These are phyloP conservation scores for Aspergillus sclerotioniger DNA, from an alignment of 495 filamentous ascomycete species.

Conservation along the genomic window DNA sequence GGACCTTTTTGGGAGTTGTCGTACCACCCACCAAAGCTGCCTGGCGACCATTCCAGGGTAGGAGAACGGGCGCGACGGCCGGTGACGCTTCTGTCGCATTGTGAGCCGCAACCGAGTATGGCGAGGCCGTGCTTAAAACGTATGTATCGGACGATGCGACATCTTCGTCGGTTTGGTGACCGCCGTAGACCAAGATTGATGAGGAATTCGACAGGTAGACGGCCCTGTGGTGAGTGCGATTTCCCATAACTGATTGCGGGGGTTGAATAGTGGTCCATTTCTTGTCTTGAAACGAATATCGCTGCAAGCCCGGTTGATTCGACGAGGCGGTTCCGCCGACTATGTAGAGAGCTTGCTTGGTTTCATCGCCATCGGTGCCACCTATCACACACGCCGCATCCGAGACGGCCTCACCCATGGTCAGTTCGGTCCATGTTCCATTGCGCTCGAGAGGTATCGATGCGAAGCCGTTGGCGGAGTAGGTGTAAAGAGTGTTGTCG, in stretches of 20 bases:
- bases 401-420: slow-evolving; percentile 63
- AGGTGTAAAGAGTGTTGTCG: slow-evolving; percentile 83
- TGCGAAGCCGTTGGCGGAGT: slow-evolving; percentile 71
- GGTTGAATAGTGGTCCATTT: slow-evolving; percentile 71
- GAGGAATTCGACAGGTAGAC: slow-evolving; percentile 68
- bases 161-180: slow-evolving; percentile 56
- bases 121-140: slow-evolving; percentile 59
- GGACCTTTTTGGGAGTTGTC: slow-evolving; percentile 62
- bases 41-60: slow-evolving; percentile 71
- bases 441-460: slow-evolving; percentile 66
- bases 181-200: slow-evolving; percentile 79
- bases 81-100: slow-evolving; percentile 56
- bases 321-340: slow-evolving; percentile 68
- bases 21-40: slow-evolving; percentile 78
- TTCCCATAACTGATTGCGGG: slow-evolving; percentile 54
- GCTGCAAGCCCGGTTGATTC: slow-evolving; percentile 75
- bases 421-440: slow-evolving; percentile 65
- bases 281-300: slow-evolving; percentile 71
- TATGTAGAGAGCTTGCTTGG: slow-evolving; percentile 70
- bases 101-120: slow-evolving; percentile 56
- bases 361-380: slow-evolving; percentile 49
- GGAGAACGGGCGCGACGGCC: slow-evolving; percentile 63
- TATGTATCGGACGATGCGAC: slow-evolving; percentile 71
- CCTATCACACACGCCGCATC: slow-evolving; percentile 76
- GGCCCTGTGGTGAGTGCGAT: slow-evolving; percentile 72